Evolutionary conservation across 805 yeast species (phyloP), one percentile per base, ranked within the genome.

Genomic region (Vanderwaltozyma tropicalis): DNA sequence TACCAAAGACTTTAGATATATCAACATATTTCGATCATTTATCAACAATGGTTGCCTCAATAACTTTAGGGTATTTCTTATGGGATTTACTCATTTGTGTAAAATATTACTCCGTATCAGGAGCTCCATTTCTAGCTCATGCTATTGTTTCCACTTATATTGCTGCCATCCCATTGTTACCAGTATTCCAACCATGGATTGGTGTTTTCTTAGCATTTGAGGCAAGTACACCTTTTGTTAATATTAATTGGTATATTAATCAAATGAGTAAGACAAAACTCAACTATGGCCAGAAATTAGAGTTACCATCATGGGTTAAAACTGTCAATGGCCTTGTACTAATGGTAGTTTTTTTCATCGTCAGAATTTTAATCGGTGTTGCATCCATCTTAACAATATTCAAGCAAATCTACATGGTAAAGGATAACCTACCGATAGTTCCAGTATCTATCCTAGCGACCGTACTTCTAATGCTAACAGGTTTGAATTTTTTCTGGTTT

Each of bases 171-270:
- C 68, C 84, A 3, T 66, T 81, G 41, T 55, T 67, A 20, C 96
- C 96, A 2, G 83, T 77, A 60, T 74, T 85, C 55, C 75, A 79
- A 57, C 82, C 88, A 37, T 79, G 80, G 74, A 71, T 82, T 24
- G 89, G 94, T 1, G 74, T 78, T 12, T 89, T 89, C 57, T 68
- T 89, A 51, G 59, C 81, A 37, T 89, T 83, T 60, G 97, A 89
- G 62, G 69, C 82, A 32, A 80, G 94, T 32, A 83, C 96, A 2
- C 96, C 96, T 9, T 89, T 89, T 61, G 94, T 89, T 45, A 92
- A 89, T 60, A 56, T 83, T 54, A 84, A 89, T 59, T 89, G 96
- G 95, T 87, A 26, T 12, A 21, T 22, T 9, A 30, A 12, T 11
- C 32, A 20, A 33, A 28, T 37, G 14, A 31, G 28, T 3, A 33